Conservation (phyloP, 352 stramenopile species). For the Paralagenidium karlingii region DNA sequence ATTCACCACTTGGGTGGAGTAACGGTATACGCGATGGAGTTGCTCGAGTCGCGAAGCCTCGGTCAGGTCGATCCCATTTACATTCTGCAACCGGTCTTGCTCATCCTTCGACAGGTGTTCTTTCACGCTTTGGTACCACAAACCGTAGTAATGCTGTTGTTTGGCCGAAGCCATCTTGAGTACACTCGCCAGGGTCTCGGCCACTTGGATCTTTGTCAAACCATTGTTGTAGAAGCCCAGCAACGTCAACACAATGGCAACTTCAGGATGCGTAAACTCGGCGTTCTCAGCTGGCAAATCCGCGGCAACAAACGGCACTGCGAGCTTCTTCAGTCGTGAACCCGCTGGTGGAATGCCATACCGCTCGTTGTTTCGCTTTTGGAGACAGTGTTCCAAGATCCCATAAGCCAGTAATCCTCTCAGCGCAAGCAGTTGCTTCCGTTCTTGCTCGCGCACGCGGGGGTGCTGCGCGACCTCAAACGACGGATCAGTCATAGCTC, state of each 20-base stretch:
- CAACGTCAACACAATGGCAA: conserved; percentile 67
- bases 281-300: conserved; percentile 69
- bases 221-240: conserved; percentile 80
- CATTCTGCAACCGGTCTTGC: conserved; percentile 22
- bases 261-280: conserved; percentile 85
- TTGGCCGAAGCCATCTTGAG: conserved; percentile 49
- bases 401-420: conserved; percentile 64
- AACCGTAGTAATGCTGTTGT: conserved; percentile 42
- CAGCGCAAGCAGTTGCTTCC: conserved; percentile 36
- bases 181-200: conserved; percentile 32
- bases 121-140: conserved; percentile 44
- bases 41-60: conserved; percentile 50
- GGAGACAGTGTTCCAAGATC: conserved; percentile 64
- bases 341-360: conserved; percentile 43
- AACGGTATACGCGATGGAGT: conserved; percentile 32
- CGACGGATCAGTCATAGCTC: conserved; percentile 16
- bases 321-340: conserved; percentile 47
- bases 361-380: conserved; percentile 75
- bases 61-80: conserved; percentile 57
- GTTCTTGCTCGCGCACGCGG: too few relatives aligned
- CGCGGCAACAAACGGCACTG: conserved; percentile 75
- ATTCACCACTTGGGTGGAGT: conserved; percentile 64
- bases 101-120: conserved; percentile 6
- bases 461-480: too few relatives aligned
- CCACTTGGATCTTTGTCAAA: conserved; percentile 33